A percentile compares a stretch with the other conserved stretches of the same genome.
These are phyloP conservation scores for Ramularia collo-cygni DNA, from an alignment of 2,329 filamentous ascomycete species.

Conservation along the genomic window DNA sequence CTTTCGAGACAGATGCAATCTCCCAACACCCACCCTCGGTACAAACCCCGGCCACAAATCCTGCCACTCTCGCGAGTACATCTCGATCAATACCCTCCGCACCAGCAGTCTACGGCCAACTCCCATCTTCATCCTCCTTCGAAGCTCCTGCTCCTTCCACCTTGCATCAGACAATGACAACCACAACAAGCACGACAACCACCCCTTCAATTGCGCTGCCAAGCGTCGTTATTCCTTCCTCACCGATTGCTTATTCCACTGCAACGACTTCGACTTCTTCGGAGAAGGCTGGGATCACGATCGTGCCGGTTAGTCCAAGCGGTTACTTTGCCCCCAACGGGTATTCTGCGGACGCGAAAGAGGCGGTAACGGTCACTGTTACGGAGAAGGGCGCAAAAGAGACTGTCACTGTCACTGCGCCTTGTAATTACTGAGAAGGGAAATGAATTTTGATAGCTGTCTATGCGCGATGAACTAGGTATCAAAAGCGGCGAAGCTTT, in stretches of 20 bases:
- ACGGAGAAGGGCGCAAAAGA: conserved; percentile 14
- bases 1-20: too few relatives aligned
- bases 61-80: background rate
- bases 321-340: background rate
- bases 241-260: background rate
- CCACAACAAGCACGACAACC: background rate
- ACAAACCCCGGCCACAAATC: background rate
- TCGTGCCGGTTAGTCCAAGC: conserved; percentile 20
- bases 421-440: background rate
- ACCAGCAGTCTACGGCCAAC: background rate
- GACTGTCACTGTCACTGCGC: conserved; percentile 17
- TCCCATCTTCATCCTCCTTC: background rate
- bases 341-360: background rate
- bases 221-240: conserved; percentile 4
- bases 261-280: conserved; percentile 1
- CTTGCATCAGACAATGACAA: too few relatives aligned
- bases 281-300: conserved; percentile 18
- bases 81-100: background rate
- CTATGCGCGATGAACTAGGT: too few relatives aligned
- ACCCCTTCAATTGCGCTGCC: conserved; percentile 2
- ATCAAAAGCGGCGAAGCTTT: too few relatives aligned
- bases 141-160: background rate
- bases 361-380: conserved; percentile 14
- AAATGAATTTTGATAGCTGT: too few relatives aligned
- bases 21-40: background rate